Evolutionary conservation across 768 basidiomycete genomes (phyloP).

Genomic region (Candolleomyces aberdarensis): DNA sequence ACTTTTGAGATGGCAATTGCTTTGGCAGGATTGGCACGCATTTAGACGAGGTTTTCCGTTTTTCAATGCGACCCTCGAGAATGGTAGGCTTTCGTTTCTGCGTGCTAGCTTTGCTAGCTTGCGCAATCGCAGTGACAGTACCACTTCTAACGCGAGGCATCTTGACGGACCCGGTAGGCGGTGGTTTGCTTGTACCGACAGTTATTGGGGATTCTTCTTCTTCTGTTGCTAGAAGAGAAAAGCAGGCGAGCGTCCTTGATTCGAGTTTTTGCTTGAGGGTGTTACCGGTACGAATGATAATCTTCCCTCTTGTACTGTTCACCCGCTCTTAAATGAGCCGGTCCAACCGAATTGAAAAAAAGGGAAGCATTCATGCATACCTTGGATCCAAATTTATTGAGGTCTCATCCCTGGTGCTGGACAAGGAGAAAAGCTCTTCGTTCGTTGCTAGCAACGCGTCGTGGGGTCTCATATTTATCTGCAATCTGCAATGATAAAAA

Average conservation of each 20-base stretch:
- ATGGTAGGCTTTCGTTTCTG: background rate
- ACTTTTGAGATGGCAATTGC: background rate
- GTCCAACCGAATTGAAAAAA: background rate
- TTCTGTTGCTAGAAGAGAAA: background rate
- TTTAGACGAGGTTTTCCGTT: background rate
- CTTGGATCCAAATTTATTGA: background rate
- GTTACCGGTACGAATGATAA: background rate
- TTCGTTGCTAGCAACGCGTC: slow-evolving; percentile 1
- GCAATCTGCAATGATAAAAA: background rate
- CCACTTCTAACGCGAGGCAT: background rate
- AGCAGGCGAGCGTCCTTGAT: background rate
- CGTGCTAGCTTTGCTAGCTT: background rate
- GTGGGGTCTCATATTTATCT: background rate
- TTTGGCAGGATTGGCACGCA: background rate
- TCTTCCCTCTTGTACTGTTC: background rate
- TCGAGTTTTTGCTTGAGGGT: background rate
- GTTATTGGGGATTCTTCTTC: background rate
- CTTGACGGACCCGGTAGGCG: background rate
- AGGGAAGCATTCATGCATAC: background rate
- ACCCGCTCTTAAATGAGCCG: background rate
- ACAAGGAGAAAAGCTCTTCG: slow-evolving; percentile 2
- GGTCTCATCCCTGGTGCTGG: background rate
- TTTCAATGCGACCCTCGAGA: slow-evolving; percentile 10
- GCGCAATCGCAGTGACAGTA: background rate
- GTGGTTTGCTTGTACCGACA: background rate